A percentile compares a stretch with the other conserved stretches of the same genome.
Evolutionary conservation across 2,329 filamentous ascomycete species (phyloP).

Genomic region (Aotearoamyces nothofagi): DNA sequence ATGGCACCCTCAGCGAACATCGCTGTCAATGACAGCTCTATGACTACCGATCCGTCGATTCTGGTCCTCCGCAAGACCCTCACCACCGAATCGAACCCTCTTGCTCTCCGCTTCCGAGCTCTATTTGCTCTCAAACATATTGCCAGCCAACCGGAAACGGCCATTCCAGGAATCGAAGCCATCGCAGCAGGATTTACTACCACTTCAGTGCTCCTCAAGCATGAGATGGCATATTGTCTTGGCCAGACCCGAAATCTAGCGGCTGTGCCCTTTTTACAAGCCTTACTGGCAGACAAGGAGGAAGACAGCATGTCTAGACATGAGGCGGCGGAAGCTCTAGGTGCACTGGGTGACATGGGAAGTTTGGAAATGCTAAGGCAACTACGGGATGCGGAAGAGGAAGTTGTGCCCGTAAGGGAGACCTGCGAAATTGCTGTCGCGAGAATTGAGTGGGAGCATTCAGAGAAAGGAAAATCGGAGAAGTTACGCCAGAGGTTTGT

Average conservation of each 20-base stretch:
- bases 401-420: slow-evolving; percentile 73
- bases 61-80: slow-evolving; percentile 54
- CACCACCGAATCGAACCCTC: slow-evolving; percentile 63
- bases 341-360: slow-evolving; percentile 62
- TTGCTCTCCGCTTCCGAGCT: slow-evolving; percentile 83
- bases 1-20: background rate
- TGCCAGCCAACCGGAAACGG: slow-evolving; percentile 49
- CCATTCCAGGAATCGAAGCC: slow-evolving; percentile 49
- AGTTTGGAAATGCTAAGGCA: slow-evolving; percentile 61
- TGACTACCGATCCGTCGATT: too few species aligned
- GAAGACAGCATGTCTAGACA: slow-evolving; percentile 94
- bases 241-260: slow-evolving; percentile 73
- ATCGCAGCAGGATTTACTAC: slow-evolving; percentile 81
- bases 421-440: slow-evolving; percentile 96
- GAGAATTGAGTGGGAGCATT: slow-evolving; percentile 85
- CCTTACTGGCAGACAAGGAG: slow-evolving; percentile 59
- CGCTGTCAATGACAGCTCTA: background rate
- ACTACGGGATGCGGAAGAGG: slow-evolving; percentile 59
- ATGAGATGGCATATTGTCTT: slow-evolving; percentile 93
- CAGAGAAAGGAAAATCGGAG: slow-evolving; percentile 54
- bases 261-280: slow-evolving; percentile 56
- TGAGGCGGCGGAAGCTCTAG: slow-evolving; percentile 89
- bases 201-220: slow-evolving; percentile 80
- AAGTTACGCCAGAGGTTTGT: slow-evolving; percentile 65
- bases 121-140: slow-evolving; percentile 96